Percentiles rank a stretch among this genome's conserved stretches.
Conservation (phyloP, 2,329 filamentous ascomycete species). For the Pseudocercospora ulei region DNA sequence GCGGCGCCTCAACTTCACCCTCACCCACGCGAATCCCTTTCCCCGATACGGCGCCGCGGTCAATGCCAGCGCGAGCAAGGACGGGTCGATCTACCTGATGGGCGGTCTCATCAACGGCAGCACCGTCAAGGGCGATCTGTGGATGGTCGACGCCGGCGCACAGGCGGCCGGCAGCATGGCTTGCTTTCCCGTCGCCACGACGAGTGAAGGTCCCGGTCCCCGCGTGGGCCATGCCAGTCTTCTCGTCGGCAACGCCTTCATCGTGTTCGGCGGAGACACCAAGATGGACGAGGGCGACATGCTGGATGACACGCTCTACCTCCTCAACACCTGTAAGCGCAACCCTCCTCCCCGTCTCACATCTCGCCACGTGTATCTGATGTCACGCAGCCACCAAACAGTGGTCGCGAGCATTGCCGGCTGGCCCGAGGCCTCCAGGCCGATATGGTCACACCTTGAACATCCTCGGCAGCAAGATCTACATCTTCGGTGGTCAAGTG, state of each 20-base stretch:
- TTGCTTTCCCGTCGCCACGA: slow-evolving; percentile 85
- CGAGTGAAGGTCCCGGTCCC: slow-evolving; percentile 85
- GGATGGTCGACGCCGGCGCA: slow-evolving; percentile 85
- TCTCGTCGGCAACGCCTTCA: slow-evolving; percentile 94
- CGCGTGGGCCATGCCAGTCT: slow-evolving; percentile 89
- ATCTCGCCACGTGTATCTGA: slow-evolving; percentile 2
- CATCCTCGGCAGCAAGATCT: slow-evolving; percentile 92
- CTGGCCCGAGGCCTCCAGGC: slow-evolving; percentile 73
- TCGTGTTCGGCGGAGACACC: slow-evolving; percentile 96
- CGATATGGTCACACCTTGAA: slow-evolving; percentile 95
- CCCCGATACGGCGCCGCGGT: slow-evolving; percentile 95
- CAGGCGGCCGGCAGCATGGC: slow-evolving; percentile 56
- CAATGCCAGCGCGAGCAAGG: slow-evolving; percentile 84
- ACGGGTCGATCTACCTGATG: slow-evolving; percentile 96
- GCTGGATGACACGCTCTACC: slow-evolving; percentile 88
- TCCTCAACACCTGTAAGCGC: slow-evolving; percentile 87
- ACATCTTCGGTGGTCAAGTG: slow-evolving; percentile 93
- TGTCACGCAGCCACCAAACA: slow-evolving; percentile 69
- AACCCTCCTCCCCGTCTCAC: not conserved
- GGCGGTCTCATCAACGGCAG: slow-evolving; percentile 89
- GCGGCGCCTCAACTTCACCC: slow-evolving; percentile 73
- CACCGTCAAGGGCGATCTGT: slow-evolving; percentile 91
- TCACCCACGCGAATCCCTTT: slow-evolving; percentile 74
- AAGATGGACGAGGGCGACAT: slow-evolving; percentile 89
- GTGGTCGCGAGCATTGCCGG: slow-evolving; percentile 89